A percentile compares a stretch with the other conserved stretches of the same genome.
Evolutionary conservation across 352 stramenopile genomes (phyloP).

Genomic region (Pythium volutum): DNA sequence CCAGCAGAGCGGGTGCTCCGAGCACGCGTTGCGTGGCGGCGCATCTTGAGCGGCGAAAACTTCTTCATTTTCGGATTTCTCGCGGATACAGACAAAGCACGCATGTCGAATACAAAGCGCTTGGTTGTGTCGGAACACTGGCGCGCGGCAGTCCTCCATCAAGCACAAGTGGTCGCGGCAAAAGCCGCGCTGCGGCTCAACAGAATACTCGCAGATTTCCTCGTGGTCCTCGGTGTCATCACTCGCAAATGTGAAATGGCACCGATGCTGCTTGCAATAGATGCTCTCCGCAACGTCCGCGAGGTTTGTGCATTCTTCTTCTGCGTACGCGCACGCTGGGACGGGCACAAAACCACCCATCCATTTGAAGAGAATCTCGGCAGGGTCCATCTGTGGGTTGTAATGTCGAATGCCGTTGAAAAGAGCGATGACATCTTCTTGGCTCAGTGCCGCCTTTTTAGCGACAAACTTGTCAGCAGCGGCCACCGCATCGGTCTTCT

Average conservation of each 20-base stretch:
- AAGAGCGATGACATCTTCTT: slow-evolving; percentile 32
- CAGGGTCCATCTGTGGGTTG: slow-evolving; percentile 40
- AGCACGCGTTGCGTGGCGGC: slow-evolving; percentile 55
- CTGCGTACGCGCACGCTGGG: slow-evolving; percentile 30
- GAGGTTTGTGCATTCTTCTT: slow-evolving; percentile 36
- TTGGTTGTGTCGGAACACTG: slow-evolving; percentile 28
- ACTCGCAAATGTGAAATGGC: slow-evolving; percentile 6
- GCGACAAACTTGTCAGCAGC: slow-evolving; percentile 1
- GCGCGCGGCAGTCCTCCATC: slow-evolving; percentile 8
- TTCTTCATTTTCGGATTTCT: slow-evolving; percentile 4
- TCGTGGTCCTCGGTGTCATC: not conserved
- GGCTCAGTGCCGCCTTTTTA: slow-evolving; percentile 20
- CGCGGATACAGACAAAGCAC: slow-evolving; percentile 55
- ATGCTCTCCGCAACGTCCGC: slow-evolving; percentile 22
- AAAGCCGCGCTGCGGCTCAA: slow-evolving; percentile 34
- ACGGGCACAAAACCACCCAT: slow-evolving; percentile 48
- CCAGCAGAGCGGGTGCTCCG: slow-evolving; percentile 52
- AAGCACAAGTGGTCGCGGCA: slow-evolving; percentile 46
- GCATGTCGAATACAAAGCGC: slow-evolving; percentile 47
- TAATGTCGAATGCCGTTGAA: slow-evolving; percentile 62
- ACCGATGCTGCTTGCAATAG: slow-evolving; percentile 31
- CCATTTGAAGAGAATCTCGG: slow-evolving; percentile 61
- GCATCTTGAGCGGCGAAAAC: slow-evolving; percentile 29
- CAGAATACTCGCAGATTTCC: slow-evolving; percentile 26
- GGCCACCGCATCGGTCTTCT: not conserved